Percentiles rank a stretch among this genome's conserved stretches.
Conservation (phyloP, 352 stramenopile species). For the Phytophthora uliginosa region DNA sequence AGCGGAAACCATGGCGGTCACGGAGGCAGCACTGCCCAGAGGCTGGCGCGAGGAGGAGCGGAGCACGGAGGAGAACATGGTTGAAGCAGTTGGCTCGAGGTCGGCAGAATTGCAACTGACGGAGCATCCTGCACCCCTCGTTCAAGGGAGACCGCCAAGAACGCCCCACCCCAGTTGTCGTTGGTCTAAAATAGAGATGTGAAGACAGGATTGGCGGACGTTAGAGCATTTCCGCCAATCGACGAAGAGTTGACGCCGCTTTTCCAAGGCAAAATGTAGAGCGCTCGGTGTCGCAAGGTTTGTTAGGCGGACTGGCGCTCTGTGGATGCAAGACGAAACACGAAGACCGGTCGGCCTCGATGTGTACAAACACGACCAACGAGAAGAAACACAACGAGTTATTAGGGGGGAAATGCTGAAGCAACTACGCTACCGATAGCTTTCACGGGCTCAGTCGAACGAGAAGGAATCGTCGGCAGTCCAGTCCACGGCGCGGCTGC, state of each 20-base stretch:
- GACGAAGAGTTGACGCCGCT: too few relatives aligned
- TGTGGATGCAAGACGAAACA: not conserved
- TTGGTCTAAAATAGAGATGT: not conserved
- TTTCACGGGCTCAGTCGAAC: slow-evolving; percentile 39
- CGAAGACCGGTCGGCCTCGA: too few relatives aligned
- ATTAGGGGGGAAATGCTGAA: not conserved
- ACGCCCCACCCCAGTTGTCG: slow-evolving; percentile 13
- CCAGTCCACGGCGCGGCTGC: slow-evolving; percentile 36
- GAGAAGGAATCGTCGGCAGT: slow-evolving; percentile 48
- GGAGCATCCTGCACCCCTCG: slow-evolving; percentile 29
- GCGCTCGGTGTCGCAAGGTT: not conserved
- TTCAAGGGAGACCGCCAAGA: slow-evolving; percentile 20
- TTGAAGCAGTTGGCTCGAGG: slow-evolving; percentile 8
- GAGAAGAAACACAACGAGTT: slow-evolving; percentile 12
- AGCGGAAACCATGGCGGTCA: slow-evolving; percentile 43
- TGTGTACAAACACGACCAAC: not conserved
- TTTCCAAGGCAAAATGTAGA: not conserved
- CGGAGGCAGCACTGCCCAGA: slow-evolving; percentile 27
- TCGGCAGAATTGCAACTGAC: slow-evolving; percentile 25
- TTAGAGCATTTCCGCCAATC: not conserved
- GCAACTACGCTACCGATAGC: not conserved
- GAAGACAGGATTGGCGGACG: slow-evolving; percentile 14
- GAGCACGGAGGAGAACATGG: slow-evolving; percentile 43
- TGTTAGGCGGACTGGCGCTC: not conserved
- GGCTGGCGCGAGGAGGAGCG: slow-evolving; percentile 32